Base-by-base conservation (phyloP, 768 basidiomycete species). In the Pisolithus albus region DNA sequence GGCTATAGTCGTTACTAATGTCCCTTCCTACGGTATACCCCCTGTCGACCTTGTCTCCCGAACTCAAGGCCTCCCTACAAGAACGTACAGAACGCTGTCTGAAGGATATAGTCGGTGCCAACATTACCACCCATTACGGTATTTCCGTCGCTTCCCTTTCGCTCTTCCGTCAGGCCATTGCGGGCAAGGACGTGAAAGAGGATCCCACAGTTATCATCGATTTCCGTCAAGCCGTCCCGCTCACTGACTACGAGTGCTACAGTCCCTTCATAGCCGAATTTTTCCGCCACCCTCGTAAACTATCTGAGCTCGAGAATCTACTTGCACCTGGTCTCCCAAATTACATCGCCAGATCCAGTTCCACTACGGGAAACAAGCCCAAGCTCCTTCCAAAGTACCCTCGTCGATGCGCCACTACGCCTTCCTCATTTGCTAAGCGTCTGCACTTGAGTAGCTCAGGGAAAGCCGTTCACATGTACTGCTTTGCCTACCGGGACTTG, bases 321-420 rank as follows among this genome's bases (percentile, higher is more conserved):
- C 40, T 53, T 4, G 32, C 53, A 44, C 53, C 38, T 7, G 50
- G 50, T 16, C 32, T 54, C 10, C 50, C 53, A 10, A 13, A 5
- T 23, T 44, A 30, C 15, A 39, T 54, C 7, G 42, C 50, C 30
- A n/a, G 11, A 15, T 44, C 43, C 15, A 44, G 43, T 24, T 44
- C 43, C 9, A 44, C 43, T 15, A 24, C 60, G 8, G 57, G 60
- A 13, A 39, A 38, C 5, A 39, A 18, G 1, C 15, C 50, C 6
- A 60, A 62, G 18, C 7, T 45, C 6, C 4, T 59, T 0, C 45
- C 55, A 7, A 53, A 32, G 18, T 62, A 62, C 30, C 30, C 30
- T 30, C 30, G 30, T 47, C 44, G 30, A 30, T 9, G 6, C 7
- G 1, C 30, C 30, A 30, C 30, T 30, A 10, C 10, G 10, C 7